phyloP scores from a whole-genome alignment of 495 filamentous ascomycete genomes.

The Hypoxylon lienhwacheense region DNA sequence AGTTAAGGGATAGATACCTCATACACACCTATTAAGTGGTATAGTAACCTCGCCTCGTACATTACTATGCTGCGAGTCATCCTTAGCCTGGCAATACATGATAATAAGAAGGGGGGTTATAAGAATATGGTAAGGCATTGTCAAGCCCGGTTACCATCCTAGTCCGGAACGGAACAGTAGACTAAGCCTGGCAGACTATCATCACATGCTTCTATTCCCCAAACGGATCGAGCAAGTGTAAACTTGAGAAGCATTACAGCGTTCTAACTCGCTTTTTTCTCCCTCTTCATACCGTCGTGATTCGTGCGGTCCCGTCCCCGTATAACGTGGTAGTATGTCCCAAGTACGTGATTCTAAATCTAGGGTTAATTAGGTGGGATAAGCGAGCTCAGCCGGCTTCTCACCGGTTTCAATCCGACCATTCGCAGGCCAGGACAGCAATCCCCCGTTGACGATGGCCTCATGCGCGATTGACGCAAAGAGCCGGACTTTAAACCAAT shows the following conservation, averaged over 20 bases:
- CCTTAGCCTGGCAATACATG: constrained; percentile 2
- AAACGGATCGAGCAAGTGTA: neutral
- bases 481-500: constrained; percentile 7
- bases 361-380: constrained; percentile 2
- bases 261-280: neutral
- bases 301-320: constrained; percentile 4
- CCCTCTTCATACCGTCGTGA: neutral
- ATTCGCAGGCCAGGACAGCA: constrained; percentile 12
- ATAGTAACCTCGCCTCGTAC: too few species aligned
- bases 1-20: too few species aligned
- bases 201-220: neutral
- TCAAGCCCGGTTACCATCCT: neutral
- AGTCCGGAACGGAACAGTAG: neutral
- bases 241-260: neutral
- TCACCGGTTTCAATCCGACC: constrained; percentile 17
- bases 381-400: neutral
- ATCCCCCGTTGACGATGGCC: constrained; percentile 13
- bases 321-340: constrained; percentile 15
- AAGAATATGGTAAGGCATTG: neutral
- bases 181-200: neutral
- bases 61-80: neutral
- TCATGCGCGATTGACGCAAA: constrained; percentile 18
- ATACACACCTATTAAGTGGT: too few species aligned
- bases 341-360: constrained; percentile 3
- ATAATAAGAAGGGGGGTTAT: neutral